Evolutionary conservation across 139 green algal species (phyloP).

Genomic region (Chlamydomonas incerta): DNA sequence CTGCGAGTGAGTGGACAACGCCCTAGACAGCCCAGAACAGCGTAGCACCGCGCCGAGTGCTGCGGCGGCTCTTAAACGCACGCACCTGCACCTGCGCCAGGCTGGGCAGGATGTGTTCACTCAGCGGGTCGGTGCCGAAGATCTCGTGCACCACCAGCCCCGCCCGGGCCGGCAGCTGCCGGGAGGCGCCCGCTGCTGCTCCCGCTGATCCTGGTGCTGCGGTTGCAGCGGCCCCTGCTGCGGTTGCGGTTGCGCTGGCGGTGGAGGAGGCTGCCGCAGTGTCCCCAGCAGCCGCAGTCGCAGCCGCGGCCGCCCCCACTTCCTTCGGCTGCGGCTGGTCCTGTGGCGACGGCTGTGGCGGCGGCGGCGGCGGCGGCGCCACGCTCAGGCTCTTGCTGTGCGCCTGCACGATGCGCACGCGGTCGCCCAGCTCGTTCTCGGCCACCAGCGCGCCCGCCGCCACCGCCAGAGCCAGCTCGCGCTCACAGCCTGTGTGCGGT

Average conservation of each 20-base stretch:
- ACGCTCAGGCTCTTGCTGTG: slow-evolving; percentile 48
- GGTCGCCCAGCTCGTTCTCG: slow-evolving; percentile 25
- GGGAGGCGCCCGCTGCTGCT: not conserved
- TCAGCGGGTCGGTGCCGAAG: slow-evolving; percentile 59
- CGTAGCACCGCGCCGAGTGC: no score
- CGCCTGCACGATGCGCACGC: not conserved
- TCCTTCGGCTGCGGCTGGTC: not conserved
- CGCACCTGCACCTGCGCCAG: slow-evolving; percentile 48
- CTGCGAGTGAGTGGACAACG: no score
- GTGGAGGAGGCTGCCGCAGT: no score
- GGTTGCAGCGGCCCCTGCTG: not conserved
- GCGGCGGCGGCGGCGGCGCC: not conserved
- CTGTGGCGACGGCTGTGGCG: not conserved
- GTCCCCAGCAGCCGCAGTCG: not conserved
- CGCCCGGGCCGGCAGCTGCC: slow-evolving; percentile 28
- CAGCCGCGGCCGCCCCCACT: not conserved
- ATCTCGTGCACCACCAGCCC: slow-evolving; percentile 59
- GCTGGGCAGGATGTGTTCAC: slow-evolving; percentile 56
- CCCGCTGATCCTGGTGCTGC: not conserved
- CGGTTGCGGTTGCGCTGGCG: not conserved
- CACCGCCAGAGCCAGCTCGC: slow-evolving; percentile 46
- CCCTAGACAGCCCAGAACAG: no score
- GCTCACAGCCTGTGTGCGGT: slow-evolving; percentile 45
- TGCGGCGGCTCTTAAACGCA: no score
- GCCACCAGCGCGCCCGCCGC: slow-evolving; percentile 21